Evolutionary conservation across 2,329 filamentous ascomycete genomes (phyloP).

Genomic region (Zalaria sp.): DNA sequence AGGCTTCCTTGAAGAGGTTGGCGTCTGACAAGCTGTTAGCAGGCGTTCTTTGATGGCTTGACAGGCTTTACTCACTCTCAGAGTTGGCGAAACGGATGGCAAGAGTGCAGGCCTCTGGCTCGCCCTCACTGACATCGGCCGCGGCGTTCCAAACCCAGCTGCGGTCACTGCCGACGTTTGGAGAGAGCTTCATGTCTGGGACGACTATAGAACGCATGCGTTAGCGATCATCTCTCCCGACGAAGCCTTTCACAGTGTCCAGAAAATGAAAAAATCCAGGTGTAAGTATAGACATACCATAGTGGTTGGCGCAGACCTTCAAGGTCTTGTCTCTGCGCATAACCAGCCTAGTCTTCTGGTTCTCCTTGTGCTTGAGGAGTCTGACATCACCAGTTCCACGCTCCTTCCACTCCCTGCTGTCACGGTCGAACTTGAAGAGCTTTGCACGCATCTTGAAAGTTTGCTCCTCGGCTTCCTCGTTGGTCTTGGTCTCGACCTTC

Average conservation of each 20-base stretch:
- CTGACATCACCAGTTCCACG: conserved; percentile 92
- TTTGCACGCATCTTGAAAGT: conserved; percentile 99
- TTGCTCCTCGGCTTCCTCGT: conserved; percentile 96
- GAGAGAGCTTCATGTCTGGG: conserved; percentile 96
- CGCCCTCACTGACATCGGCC: conserved; percentile 94
- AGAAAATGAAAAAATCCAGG: background rate
- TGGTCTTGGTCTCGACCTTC: conserved; percentile 93
- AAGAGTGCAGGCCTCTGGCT: conserved; percentile 88
- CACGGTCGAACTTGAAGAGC: conserved; percentile 94
- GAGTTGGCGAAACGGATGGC: conserved; percentile 96
- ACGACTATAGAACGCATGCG: conserved; percentile 47
- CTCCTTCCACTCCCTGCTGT: conserved; percentile 96
- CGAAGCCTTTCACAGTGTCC: background rate
- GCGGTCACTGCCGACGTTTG: conserved; percentile 94
- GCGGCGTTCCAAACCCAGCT: conserved; percentile 99
- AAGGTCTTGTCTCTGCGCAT: conserved; percentile 99
- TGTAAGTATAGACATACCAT: conserved; percentile 49
- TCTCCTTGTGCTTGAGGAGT: conserved; percentile 97
- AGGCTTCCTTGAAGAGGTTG: conserved; percentile 94
- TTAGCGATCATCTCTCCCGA: conserved; percentile 5
- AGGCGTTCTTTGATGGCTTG: background rate
- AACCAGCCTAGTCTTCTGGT: conserved; percentile 90
- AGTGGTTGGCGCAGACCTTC: conserved; percentile 99
- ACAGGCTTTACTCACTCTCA: conserved; percentile 56
- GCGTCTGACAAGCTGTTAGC: conserved; percentile 47